phyloP scores from a whole-genome alignment of 73 alveolate species.

The Tetrahymena malaccensis region DNA sequence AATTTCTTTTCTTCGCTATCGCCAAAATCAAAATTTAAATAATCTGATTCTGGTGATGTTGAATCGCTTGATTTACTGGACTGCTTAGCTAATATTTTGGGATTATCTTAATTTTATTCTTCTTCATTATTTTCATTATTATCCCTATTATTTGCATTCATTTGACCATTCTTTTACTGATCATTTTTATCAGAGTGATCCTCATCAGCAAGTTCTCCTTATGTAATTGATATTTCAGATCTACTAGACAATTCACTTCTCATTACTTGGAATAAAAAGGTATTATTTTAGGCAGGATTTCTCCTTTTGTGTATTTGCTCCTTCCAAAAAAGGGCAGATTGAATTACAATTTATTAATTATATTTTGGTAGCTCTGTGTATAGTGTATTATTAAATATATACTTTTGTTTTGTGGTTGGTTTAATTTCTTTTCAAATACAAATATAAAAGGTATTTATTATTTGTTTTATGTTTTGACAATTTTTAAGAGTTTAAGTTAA shows the following conservation, averaged over 20 bases:
- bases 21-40: background rate
- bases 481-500: background rate
- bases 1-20: slow-evolving; percentile 2
- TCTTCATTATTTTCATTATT: background rate
- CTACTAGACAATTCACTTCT: background rate
- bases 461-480: background rate
- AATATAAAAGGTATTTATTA: background rate
- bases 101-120: background rate
- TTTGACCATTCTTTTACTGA: background rate
- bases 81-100: background rate
- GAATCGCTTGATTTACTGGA: background rate
- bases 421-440: background rate
- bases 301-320: background rate
- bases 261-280: background rate
- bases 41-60: background rate
- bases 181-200: background rate
- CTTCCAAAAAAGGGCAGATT: background rate
- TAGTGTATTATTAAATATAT: background rate
- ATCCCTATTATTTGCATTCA: background rate
- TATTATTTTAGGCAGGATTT: background rate
- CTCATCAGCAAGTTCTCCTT: background rate
- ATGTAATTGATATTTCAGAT: background rate
- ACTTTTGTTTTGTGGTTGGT: background rate
- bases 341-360: background rate
- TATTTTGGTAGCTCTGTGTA: background rate